Base-by-base conservation (phyloP, 1,139 yeast genomes). In the Saccharomyces hybrid region DNA sequence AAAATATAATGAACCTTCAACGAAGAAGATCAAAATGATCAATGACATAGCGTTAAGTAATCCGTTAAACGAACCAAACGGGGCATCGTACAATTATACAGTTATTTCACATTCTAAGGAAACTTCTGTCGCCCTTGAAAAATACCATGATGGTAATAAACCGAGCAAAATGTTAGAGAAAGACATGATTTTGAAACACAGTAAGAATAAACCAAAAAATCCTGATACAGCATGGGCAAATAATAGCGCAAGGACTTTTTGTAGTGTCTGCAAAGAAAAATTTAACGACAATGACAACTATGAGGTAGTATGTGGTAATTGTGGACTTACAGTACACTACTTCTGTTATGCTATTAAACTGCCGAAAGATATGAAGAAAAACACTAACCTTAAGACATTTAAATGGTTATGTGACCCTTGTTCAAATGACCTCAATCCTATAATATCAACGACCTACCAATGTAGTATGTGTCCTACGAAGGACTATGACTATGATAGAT, bases 391-490 rank as follows among this genome's bases (percentile, higher is more conserved):
- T 1, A 51, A 49, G 38, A 44, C 47, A 23, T 56, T 69, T 48
- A 78, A 75, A 51, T 91, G 98, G 98, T 70, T 78, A 34, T 91
- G 98, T 71, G 96, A 89, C 63, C 77, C 84, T 2, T 91, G 98
- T 65, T 73, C 82, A 3, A 90, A 90, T 64, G 85, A 84, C 53
- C 67, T 82, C 53, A 78, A 80, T 56, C 93, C 95, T 0, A 63
- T 76, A 6, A 74, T 77, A 34, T 78, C 84, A 13, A 78, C 85
- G 0, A 73, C 76, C 16, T 86, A 88, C 64, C 69, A 78, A 1
- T 91, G 98, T 66, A 73, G 76, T 13, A 65, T 90, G 31, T 91
- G 97, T 67, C 77, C 81, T 46, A 77, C 81, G 0, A 72, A 78
- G 50, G 84, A 80, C 53, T 66, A 74, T 5, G 77, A 76, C 58